These are phyloP conservation scores for Kodamaea plutei DNA, from an alignment of 1,139 yeast species.

Conservation along the genomic window DNA sequence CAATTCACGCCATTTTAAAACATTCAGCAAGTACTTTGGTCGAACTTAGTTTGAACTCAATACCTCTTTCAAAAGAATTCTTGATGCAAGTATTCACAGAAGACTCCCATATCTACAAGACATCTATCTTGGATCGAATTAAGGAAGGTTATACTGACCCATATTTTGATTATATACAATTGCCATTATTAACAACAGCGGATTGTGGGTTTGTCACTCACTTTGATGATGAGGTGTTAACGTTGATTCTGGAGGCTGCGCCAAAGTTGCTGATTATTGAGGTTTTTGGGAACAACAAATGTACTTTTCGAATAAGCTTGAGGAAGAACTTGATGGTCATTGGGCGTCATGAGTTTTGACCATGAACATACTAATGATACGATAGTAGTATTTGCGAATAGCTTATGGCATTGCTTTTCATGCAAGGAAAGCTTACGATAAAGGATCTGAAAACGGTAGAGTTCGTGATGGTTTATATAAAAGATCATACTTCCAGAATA, in stretches of 20 bases:
- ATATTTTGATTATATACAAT: constrained; percentile 18
- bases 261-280: constrained; percentile 62
- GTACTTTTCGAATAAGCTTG: constrained; percentile 52
- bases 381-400: no score
- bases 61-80: constrained; percentile 50
- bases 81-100: constrained; percentile 40
- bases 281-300: constrained; percentile 72
- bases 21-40: constrained; percentile 69
- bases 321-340: constrained; percentile 58
- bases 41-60: constrained; percentile 67
- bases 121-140: constrained; percentile 23
- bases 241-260: constrained; percentile 51
- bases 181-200: constrained; percentile 57
- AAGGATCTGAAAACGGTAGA: constrained; percentile 3
- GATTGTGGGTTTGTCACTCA: constrained; percentile 77
- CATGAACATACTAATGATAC: background rate
- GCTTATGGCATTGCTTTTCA: no score
- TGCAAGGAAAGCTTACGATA: no score
- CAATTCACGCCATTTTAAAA: constrained; percentile 52
- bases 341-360: constrained; percentile 56
- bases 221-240: constrained; percentile 61
- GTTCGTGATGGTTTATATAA: no score
- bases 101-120: constrained; percentile 30
- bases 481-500: no score
- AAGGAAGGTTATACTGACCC: constrained; percentile 13